Evolutionary conservation across 371 early-diverging fungal genomes (phyloP).

Genomic region (Nematocida parisii): DNA sequence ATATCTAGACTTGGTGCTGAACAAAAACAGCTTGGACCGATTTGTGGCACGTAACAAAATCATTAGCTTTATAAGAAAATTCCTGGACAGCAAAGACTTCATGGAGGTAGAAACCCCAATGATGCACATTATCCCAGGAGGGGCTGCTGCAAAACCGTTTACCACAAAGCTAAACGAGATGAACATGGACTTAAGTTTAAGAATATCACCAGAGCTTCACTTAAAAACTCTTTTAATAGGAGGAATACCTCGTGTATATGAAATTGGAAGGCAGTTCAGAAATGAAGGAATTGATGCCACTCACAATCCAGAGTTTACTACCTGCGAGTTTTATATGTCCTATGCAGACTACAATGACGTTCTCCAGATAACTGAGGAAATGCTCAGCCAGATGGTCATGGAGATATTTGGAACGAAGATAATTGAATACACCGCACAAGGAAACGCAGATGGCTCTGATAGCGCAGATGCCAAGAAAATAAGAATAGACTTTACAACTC

Average conservation of each 20-base stretch:
- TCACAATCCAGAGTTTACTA: slow-evolving; percentile 99
- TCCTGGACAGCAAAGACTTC: slow-evolving; percentile 85
- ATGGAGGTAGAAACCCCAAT: slow-evolving; percentile 99
- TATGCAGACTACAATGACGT: slow-evolving; percentile 94
- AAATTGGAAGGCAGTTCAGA: slow-evolving; percentile 97
- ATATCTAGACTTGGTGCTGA: slow-evolving; percentile 97
- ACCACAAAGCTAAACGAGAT: slow-evolving; percentile 97
- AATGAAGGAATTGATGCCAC: slow-evolving; percentile 99
- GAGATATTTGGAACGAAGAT: slow-evolving; percentile 79
- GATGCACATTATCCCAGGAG: slow-evolving; percentile 97
- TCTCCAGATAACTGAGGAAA: slow-evolving; percentile 86
- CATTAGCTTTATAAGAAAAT: slow-evolving; percentile 85
- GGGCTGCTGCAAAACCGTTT: slow-evolving; percentile 99
- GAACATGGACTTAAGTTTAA: slow-evolving; percentile 93
- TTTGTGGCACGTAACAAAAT: slow-evolving; percentile 84
- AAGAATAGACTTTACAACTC: slow-evolving; percentile 86
- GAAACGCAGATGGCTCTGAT: slow-evolving; percentile 70
- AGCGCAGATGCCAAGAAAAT: slow-evolving; percentile 71
- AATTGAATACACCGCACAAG: slow-evolving; percentile 84
- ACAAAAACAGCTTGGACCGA: slow-evolving; percentile 84
- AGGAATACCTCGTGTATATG: slow-evolving; percentile 96
- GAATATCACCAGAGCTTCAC: slow-evolving; percentile 95
- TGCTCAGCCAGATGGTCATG: slow-evolving; percentile 85
- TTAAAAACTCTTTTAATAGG: slow-evolving; percentile 96
- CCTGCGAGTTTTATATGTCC: slow-evolving; percentile 98